Percentiles rank a stretch among this genome's conserved stretches.
Evolutionary conservation across 1,284 basidiomycete species (phyloP).

Genomic region (Vanrija pseudolonga): DNA sequence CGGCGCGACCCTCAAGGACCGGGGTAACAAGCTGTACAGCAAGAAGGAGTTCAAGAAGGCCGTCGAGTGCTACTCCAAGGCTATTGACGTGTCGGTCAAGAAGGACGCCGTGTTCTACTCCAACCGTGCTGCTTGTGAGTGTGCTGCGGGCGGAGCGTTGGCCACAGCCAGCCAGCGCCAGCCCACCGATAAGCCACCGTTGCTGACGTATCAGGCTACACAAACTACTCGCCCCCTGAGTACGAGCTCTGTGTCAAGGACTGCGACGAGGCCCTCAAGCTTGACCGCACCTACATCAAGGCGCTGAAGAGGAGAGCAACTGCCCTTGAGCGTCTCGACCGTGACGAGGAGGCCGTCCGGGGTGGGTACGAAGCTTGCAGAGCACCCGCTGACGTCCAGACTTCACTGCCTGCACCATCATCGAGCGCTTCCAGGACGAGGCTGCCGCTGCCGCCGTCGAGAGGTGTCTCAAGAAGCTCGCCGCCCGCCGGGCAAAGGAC

Average conservation of each 20-base stretch:
- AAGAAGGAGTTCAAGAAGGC: conserved; percentile 73
- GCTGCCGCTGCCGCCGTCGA: conserved; percentile 77
- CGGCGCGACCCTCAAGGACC: conserved; percentile 77
- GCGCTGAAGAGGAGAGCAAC: conserved; percentile 89
- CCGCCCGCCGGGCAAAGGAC: conserved; percentile 66
- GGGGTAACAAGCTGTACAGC: conserved; percentile 86
- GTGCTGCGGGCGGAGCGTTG: conserved; percentile 15
- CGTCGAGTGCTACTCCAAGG: conserved; percentile 81
- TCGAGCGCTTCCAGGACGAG: conserved; percentile 88
- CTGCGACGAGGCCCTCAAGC: conserved; percentile 80
- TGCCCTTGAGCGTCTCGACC: conserved; percentile 75
- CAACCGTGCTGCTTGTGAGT: conserved; percentile 91
- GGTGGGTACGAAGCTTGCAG: conserved; percentile 54
- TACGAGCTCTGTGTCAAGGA: conserved; percentile 83
- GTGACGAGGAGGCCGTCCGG: conserved; percentile 70
- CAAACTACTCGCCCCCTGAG: conserved; percentile 82
- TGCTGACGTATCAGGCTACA: conserved; percentile 62
- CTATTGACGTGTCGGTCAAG: conserved; percentile 77
- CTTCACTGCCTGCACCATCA: conserved; percentile 91
- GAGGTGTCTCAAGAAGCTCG: conserved; percentile 82
- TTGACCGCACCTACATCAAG: conserved; percentile 87
- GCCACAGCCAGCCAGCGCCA: too few relatives aligned
- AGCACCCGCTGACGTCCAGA: conserved; percentile 54
- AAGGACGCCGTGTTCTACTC: conserved; percentile 93
- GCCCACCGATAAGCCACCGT: background rate